Evolutionary conservation across 176 grass and related monocot species (phyloP).

Genomic region (Oryza coarctata): DNA sequence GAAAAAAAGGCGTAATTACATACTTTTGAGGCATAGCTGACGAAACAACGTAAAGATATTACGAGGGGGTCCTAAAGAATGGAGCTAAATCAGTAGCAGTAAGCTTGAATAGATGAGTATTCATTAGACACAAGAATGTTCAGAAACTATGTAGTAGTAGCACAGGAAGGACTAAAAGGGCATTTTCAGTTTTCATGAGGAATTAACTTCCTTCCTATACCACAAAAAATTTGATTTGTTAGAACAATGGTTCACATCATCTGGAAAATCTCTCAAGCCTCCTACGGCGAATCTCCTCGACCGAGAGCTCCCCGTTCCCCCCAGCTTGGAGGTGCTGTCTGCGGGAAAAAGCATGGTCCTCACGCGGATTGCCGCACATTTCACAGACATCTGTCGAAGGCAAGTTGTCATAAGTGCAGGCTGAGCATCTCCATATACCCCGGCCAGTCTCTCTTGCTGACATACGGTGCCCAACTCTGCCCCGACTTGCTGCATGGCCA

Average conservation of each 20-base stretch:
- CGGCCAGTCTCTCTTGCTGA: conserved; percentile 5
- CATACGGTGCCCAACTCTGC: conserved; percentile 46
- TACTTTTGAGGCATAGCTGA: not conserved
- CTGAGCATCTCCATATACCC: conserved; percentile 65
- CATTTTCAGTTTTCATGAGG: not conserved
- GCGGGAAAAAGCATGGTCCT: conserved; percentile 18
- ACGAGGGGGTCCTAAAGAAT: not conserved
- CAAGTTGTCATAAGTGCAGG: conserved; percentile 90
- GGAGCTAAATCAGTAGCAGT: not conserved
- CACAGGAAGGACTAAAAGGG: not conserved
- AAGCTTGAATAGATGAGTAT: not conserved
- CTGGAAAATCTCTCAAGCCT: conserved; percentile 69
- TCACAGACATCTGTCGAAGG: conserved; percentile 61
- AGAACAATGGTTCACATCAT: conserved; percentile 34
- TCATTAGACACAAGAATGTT: not conserved
- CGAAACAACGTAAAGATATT: not conserved
- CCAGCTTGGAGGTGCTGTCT: conserved; percentile 20
- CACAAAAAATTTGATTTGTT: not conserved
- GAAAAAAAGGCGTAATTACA: not conserved
- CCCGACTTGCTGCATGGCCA: conserved; percentile 26
- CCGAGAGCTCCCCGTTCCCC: conserved; percentile 27
- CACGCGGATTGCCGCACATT: conserved; percentile 67
- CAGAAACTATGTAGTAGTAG: not conserved
- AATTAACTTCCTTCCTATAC: not conserved
- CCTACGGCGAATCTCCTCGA: conserved; percentile 74